phyloP scores from a whole-genome alignment of 1,284 basidiomycete species.

The Malassezia sp. region DNA sequence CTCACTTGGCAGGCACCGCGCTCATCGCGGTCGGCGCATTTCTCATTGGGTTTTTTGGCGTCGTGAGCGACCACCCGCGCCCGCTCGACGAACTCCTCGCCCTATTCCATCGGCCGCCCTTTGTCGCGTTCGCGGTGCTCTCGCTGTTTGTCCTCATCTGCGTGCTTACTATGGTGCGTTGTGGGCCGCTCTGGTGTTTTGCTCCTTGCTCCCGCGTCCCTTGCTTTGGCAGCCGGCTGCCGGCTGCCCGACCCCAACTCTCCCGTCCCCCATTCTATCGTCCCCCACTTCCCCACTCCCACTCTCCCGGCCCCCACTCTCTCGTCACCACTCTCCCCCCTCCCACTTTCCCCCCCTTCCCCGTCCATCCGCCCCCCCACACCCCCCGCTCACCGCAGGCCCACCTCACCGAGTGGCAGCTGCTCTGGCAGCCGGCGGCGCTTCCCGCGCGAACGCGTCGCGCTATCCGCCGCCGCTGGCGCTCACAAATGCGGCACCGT shows the following conservation, averaged over 20 bases:
- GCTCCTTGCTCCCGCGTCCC: neutral
- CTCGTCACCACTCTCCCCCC: too few relatives aligned
- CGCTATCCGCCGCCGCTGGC: slow-evolving; percentile 9
- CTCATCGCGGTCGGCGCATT: slow-evolving; percentile 80
- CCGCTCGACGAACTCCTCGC: slow-evolving; percentile 71
- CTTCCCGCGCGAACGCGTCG: slow-evolving; percentile 6
- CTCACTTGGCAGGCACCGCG: slow-evolving; percentile 58
- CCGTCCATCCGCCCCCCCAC: too few relatives aligned
- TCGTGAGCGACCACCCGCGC: slow-evolving; percentile 81
- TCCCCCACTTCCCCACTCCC: too few relatives aligned
- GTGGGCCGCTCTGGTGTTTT: too few relatives aligned
- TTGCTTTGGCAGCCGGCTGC: too few relatives aligned
- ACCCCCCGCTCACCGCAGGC: too few relatives aligned
- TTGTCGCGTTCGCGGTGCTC: slow-evolving; percentile 60
- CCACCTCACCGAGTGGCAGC: slow-evolving; percentile 43
- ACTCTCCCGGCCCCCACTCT: too few relatives aligned
- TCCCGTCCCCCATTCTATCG: neutral
- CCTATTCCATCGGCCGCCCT: slow-evolving; percentile 67
- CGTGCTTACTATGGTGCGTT: slow-evolving; percentile 31
- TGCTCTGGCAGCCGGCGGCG: slow-evolving; percentile 20
- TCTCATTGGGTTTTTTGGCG: slow-evolving; percentile 80
- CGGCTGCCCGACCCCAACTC: neutral
- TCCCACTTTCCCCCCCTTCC: too few relatives aligned
- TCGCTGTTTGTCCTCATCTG: slow-evolving; percentile 59
- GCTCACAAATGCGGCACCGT: slow-evolving; percentile 16